Base-by-base conservation (phyloP, 2,329 filamentous ascomycete species). In the Hypoxylon rubiginosum region DNA sequence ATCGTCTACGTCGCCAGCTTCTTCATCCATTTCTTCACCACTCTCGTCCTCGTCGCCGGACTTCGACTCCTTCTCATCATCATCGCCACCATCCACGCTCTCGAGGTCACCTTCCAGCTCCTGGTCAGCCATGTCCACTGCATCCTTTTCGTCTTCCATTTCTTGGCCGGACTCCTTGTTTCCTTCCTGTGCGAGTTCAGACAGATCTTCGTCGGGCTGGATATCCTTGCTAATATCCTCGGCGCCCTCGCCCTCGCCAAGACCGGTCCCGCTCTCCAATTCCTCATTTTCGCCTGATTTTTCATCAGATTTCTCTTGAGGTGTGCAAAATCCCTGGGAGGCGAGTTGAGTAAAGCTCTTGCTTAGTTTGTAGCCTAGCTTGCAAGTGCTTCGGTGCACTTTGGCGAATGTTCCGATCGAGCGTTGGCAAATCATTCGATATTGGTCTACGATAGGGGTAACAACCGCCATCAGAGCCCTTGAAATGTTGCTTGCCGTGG, bases 221-320 rank as follows among this genome's bases (percentile, higher is more conserved):
- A 99, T 91, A 74, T 99, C 96, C 77, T 99, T 98, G 80, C 94
- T 98, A 70, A 99, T 98, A 78, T 99, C 95, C 76, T 99, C 94
- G 4, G 92, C 94, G 17, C 95, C 97, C 78, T 97, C 92, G 10
- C 96, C 97, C 49, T 97, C 96, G 19, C 96, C 97, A 24, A 99
- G 88, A 34, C 96, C 97, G 10, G 94, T 98, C 15, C 97, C 97
- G 39, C 89, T 90, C 79, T 99, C 95, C 30, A 97, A 84, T 72
- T 97, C 92, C 11, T 94, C 92, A 24, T 88, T 86, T 64, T 92
- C 87, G 19, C 88, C 88, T 54, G 89, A 85, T 61, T 90, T 88
- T 52, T 90, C 88, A 43, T 92, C 88, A 0, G 89, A 89, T 72
- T 94, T 91, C 73, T 98, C 94, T 21, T 91, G 86, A 0, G 96